Evolutionary conservation across 345 rosid genomes (phyloP), one percentile per base, ranked within the genome.

Genomic region (Turritis glabra): DNA sequence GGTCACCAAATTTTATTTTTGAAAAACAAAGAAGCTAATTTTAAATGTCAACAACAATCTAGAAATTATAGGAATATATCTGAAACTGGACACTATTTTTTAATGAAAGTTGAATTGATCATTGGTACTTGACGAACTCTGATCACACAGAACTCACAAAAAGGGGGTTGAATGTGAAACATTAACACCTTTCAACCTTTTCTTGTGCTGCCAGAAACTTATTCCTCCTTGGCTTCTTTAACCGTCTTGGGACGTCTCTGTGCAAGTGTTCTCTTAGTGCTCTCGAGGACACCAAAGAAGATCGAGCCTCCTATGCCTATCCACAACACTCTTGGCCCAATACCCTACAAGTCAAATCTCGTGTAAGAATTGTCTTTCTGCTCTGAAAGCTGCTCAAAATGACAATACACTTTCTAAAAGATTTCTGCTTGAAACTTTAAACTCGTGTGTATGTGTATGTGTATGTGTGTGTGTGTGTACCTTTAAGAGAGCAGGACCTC

Each of bases 281-380:
- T 80, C 80, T 94, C 97, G 2, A 94, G 82, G 54, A 94, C 92
- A 1, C 98, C 92, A 26, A 94, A 91, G 73, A 91, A 91, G 66
- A 90, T 89, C 5, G 98, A 90, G 53, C 96, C 98, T 0, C 96
- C 98, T 32, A 93, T 88, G 52, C 98, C 98, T 44, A 90, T 89
- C 98, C 98, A 93, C 79, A 90, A 47, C 57, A 90, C 92, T 79
- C 98, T 89, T 21, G 93, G 97, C 26, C 83, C 92, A 10, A 93
- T 85, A 72, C 98, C 98, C 98, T 93, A 44, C 57, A 64, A 46
- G 51, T 53, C 51, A 43, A 30, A 26, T 22, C 47, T 30, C 8
- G 22, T 59, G 32, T 55, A 13, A 60, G 15, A 8, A 26, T 54
- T 21, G 21, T 23, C 12, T 52, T 14, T 10, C 48, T 33, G 64